Evolutionary conservation across 768 basidiomycete species (phyloP).

Genomic region (Lyophyllum decastes): DNA sequence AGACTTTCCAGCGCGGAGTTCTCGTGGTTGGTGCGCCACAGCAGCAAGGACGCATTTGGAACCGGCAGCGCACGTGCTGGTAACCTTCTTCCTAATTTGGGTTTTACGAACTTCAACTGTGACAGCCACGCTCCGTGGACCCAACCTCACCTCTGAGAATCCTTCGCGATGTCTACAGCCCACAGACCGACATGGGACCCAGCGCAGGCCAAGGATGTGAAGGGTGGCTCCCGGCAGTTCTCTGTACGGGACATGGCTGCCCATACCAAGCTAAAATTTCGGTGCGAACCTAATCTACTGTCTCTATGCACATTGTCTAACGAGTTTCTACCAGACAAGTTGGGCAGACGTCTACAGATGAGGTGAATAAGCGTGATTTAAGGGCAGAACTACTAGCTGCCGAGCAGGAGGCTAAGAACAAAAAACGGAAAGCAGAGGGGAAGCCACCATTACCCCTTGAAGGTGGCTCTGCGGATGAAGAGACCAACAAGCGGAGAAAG

Average conservation of each 20-base stretch:
- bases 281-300: slow-evolving; percentile 44
- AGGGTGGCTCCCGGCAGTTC: slow-evolving; percentile 89
- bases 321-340: slow-evolving; percentile 59
- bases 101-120: neutral
- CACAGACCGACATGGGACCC: slow-evolving; percentile 98
- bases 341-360: slow-evolving; percentile 81
- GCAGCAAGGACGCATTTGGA: too few relatives aligned
- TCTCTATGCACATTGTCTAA: neutral
- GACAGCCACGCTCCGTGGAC: neutral
- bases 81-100: slow-evolving; percentile 5
- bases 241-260: slow-evolving; percentile 93
- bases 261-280: slow-evolving; percentile 98
- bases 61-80: slow-evolving; percentile 3
- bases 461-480: slow-evolving; percentile 48
- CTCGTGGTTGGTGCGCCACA: neutral
- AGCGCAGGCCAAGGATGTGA: slow-evolving; percentile 90
- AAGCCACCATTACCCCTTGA: slow-evolving; percentile 50
- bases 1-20: too few relatives aligned
- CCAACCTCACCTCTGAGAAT: neutral
- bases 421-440: slow-evolving; percentile 92
- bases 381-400: slow-evolving; percentile 81
- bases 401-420: slow-evolving; percentile 84
- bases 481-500: slow-evolving; percentile 82
- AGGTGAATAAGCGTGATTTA: slow-evolving; percentile 80
- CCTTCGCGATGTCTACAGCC: slow-evolving; percentile 74